phyloP scores from a whole-genome alignment of 2,329 filamentous ascomycete genomes.

The Drechslerella coelobrocha region DNA sequence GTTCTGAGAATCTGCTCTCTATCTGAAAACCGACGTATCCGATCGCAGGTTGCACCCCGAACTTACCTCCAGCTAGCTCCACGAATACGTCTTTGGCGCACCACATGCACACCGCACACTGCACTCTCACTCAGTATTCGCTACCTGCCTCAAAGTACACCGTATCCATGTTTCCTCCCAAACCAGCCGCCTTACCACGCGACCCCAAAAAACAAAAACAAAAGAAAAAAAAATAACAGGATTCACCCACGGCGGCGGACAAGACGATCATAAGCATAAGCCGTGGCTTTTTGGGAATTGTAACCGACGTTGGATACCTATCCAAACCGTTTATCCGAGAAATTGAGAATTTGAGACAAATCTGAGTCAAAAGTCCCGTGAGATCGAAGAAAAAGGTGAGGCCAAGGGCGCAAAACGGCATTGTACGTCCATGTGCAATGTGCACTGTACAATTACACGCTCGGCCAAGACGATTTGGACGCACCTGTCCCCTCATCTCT shows the following conservation, averaged over 20 bases:
- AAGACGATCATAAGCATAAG: neutral
- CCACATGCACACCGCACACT: too few species aligned
- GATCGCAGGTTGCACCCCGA: too few species aligned
- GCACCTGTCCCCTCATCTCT: constrained; percentile 40
- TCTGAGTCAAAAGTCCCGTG: constrained; percentile 43
- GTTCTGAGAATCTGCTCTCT: too few species aligned
- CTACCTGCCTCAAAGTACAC: too few species aligned
- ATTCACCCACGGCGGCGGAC: neutral
- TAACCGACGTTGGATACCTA: constrained; percentile 16
- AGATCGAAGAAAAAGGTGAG: constrained; percentile 1
- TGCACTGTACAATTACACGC: neutral
- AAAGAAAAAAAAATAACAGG: too few species aligned
- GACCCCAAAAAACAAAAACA: too few species aligned
- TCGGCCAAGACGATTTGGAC: neutral
- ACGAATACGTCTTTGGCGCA: too few species aligned
- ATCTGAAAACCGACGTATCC: too few species aligned
- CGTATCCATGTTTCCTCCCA: too few species aligned
- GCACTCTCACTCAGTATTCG: too few species aligned
- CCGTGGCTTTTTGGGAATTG: neutral
- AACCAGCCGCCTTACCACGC: too few species aligned
- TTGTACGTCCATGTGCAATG: neutral
- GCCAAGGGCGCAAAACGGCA: neutral
- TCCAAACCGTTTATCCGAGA: constrained; percentile 29
- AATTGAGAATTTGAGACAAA: constrained; percentile 46
- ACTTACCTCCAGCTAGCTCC: too few species aligned